Base-by-base conservation (phyloP, 257 asterid species). In the Linaria vulgaris region DNA sequence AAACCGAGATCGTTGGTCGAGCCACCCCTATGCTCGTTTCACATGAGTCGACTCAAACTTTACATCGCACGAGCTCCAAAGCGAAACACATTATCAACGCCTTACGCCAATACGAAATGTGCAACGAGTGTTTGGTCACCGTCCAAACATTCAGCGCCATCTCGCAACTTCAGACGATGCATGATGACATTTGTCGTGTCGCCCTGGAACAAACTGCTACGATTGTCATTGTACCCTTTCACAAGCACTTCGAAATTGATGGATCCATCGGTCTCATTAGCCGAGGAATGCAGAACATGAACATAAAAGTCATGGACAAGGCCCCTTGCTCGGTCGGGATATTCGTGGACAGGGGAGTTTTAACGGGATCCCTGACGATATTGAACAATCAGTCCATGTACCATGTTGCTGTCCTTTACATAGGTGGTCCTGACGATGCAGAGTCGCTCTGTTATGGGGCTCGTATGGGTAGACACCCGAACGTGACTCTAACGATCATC, bases 161-260 rank as follows among this genome's bases (percentile, higher is more conserved):
- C 61, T 72, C 95, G 1, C 81, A 79, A 5, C 21, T 66, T 1
- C 83, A 82, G 14, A 73, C 82, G 0, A 75, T 83, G 82, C 90
- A 87, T 34, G 88, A 82, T 1, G 97, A 90, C 64, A 69, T 87
- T 2, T 82, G 74, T 22, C 76, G 92, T 0, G 56, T 87, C 13
- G 86, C 90, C 0, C 17, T 78, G 0, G 95, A 85, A 61, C 88
- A 87, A 43, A 69, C 66, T 11, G 89, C 85, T 0, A 83, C 71
- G 14, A 63, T 90, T 2, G 17, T 85, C 50, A 79, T 90, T 20
- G 79, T 90, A 3, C 97, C 96, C 0, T 90, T 85, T 59, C 96
- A 90, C 80, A 87, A 82, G 72, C 84, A 67, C 12, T 87, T 94
- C 90, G 95, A 78, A 54, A 82, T 87, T 44, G 96, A 90, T 59